Evolutionary conservation across 768 basidiomycete species (phyloP), one percentile per base, ranked within the genome.

Genomic region (Termitomyces titanicus): DNA sequence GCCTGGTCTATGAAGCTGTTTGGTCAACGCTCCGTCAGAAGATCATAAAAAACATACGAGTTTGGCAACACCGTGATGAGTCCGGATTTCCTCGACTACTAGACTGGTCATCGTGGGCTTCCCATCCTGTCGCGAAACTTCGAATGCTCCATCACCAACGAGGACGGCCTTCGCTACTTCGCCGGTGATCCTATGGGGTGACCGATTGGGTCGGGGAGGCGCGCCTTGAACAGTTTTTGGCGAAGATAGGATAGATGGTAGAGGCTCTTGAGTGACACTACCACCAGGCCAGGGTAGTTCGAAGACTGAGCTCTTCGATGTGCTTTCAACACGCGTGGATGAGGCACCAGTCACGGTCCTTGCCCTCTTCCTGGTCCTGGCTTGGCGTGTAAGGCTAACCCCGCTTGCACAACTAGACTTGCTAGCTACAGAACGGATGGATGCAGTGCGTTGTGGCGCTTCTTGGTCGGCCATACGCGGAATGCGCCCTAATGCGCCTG

Each of bases 341-440:
- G 47, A n/a, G n/a, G n/a, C 47, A 44, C 70, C 65, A 25, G 77
- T 79, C 52, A 79, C 69, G 22, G 84, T 82, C 64, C 67, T 74
- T 49, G 81, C 82, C 68, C 84, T 80, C 58, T 78, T 72, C 63
- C 81, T 73, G 42, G 76, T 79, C 56, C 79, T 70, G n/a, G 80
- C 70, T 45, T 81, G 78, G 59, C 84, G 80, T 33, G 75, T 65
- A 45, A 86, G 78, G 61, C 78, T 79, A 25, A 73, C 69, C 4
- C 72, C 74, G 62, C 80, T 83, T 52, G 69, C 73, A 55, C 76
- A 70, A 66, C 79, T 79, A 18, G 79, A 75, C 58, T 74, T 78
- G 68, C 79, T 80, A 25, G 77, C 73, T 38, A 80, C 74, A 1
- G 79, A 80, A 52, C 75, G 75, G 56, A 79, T 63, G 37, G 78